A percentile compares a stretch with the other conserved stretches of the same genome.
These are phyloP conservation scores for Dinochytrium kinnereticum DNA, from an alignment of 371 early-diverging fungal species.

Conservation along the genomic window DNA sequence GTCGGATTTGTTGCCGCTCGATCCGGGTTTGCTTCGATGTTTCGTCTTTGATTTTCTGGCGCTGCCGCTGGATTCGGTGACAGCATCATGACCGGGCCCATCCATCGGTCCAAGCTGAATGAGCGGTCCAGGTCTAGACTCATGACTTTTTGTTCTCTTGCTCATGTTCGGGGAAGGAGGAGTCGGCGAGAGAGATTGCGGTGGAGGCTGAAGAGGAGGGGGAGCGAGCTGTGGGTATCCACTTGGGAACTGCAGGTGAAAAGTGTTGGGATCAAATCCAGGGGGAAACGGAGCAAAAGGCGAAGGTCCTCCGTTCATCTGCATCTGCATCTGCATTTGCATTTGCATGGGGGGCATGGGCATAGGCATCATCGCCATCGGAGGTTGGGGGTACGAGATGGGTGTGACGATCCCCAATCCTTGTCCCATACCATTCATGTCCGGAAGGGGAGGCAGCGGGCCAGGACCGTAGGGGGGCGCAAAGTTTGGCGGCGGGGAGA, in stretches of 20 bases:
- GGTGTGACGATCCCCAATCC: conserved; percentile 10
- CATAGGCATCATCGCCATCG: background rate
- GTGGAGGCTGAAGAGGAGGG: background rate
- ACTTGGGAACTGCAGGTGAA: background rate
- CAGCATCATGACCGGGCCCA: background rate
- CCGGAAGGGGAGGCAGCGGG: background rate
- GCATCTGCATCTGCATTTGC: background rate
- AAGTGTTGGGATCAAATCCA: background rate
- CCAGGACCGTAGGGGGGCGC: background rate
- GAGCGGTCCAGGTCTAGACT: background rate
- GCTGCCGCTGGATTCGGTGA: background rate
- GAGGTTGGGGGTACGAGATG: background rate
- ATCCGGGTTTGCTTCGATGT: background rate
- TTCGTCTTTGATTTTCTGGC: background rate
- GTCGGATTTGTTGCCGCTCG: background rate
- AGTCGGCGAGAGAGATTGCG: background rate
- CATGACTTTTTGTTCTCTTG: conserved; percentile 1
- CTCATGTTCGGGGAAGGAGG: background rate
- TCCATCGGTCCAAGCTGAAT: background rate
- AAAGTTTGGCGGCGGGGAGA: background rate
- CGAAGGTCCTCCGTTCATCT: background rate
- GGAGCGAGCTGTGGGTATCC: background rate
- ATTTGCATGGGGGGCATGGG: background rate
- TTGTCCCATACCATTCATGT: background rate
- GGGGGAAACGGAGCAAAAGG: background rate